Evolutionary conservation across 305 asterid genomes (phyloP).

Genomic region (Fraxinus greggii): DNA sequence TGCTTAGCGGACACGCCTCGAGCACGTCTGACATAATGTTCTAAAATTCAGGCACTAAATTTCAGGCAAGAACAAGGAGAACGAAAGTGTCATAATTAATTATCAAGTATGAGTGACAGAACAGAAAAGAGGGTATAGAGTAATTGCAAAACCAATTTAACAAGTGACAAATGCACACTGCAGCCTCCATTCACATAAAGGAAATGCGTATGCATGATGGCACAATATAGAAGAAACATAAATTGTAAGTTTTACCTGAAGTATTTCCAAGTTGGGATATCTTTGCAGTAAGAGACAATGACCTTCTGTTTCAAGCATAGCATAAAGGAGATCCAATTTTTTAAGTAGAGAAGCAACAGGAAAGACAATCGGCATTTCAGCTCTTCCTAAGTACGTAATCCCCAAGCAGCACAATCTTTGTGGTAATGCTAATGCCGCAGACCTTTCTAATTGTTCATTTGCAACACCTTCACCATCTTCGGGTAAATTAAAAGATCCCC

Average conservation of each 20-base stretch:
- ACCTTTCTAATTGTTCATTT: conserved; percentile 52
- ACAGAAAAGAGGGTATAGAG: neutral
- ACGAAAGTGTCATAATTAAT: neutral
- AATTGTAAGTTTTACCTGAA: conserved; percentile 53
- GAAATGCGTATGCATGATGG: neutral
- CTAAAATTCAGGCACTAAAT: no score
- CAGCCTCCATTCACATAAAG: neutral
- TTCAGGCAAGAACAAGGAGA: neutral
- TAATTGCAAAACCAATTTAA: neutral
- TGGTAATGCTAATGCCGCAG: conserved; percentile 50
- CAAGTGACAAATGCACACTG: neutral
- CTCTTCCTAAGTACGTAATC: conserved; percentile 62
- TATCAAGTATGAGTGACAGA: neutral
- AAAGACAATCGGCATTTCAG: conserved; percentile 72
- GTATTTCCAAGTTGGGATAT: conserved; percentile 88
- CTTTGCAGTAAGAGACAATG: conserved; percentile 63
- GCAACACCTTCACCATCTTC: conserved; percentile 55
- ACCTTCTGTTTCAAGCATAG: conserved; percentile 85
- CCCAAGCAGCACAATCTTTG: conserved; percentile 60
- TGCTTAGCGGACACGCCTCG: no score
- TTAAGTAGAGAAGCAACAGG: conserved; percentile 67
- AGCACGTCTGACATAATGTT: neutral
- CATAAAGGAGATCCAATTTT: conserved; percentile 82
- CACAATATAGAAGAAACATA: conserved; percentile 2
- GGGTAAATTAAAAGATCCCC: conserved; percentile 62